Percentiles rank a stretch among this genome's conserved stretches.
Conservation (phyloP, 164 flowering plant species). For the Chimonanthus salicifolius region DNA sequence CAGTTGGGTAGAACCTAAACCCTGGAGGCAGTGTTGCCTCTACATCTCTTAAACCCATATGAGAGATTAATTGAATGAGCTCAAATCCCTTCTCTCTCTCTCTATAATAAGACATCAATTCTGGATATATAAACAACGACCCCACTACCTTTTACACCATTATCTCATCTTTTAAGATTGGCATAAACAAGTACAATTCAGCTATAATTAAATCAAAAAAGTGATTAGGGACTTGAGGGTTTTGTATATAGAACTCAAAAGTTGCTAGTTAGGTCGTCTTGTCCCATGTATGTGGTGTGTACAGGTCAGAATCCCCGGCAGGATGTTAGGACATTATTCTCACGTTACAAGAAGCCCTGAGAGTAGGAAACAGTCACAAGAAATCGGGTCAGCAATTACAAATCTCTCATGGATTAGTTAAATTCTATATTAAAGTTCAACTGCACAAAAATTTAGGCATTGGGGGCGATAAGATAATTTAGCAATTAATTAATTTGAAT, state of each 20-base stretch:
- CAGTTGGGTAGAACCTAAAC: conserved; percentile 76
- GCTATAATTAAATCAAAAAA: too few species aligned
- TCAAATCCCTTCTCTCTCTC: background rate
- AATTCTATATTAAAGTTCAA: too few species aligned
- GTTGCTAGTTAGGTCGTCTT: conserved; percentile 7
- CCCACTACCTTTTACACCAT: background rate
- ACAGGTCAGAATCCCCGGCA: conserved; percentile 5
- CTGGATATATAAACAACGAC: background rate
- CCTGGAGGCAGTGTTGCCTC: conserved; percentile 83
- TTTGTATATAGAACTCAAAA: background rate
- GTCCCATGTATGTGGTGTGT: background rate
- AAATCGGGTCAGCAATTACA: conserved; percentile 14
- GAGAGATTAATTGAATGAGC: background rate
- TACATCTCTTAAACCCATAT: conserved; percentile 66
- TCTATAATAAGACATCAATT: background rate
- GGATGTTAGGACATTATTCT: conserved; percentile 1
- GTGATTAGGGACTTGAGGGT: background rate
- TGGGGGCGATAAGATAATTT: too few species aligned
- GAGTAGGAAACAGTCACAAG: conserved; percentile 36
- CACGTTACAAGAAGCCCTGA: background rate
- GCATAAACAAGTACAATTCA: too few species aligned
- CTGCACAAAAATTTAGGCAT: too few species aligned
- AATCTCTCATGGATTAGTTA: too few species aligned
- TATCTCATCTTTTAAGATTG: too few species aligned
- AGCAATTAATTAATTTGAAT: too few species aligned